Conservation (phyloP, 2,329 filamentous ascomycete genomes). For the Amphichorda felina region DNA sequence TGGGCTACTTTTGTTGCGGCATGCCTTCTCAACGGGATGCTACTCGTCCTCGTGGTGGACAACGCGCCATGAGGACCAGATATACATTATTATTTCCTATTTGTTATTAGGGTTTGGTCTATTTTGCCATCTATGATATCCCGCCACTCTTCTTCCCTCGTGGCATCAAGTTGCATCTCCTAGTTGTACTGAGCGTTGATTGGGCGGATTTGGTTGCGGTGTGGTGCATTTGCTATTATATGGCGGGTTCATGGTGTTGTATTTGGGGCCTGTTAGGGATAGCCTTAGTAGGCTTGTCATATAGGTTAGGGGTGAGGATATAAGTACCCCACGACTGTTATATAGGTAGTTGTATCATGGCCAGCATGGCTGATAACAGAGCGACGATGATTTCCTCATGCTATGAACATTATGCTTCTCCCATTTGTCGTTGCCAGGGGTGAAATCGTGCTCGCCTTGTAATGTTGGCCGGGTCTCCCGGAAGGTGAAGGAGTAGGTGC, state of each 20-base stretch:
- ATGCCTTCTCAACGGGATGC: slow-evolving; percentile 30
- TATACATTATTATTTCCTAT: neutral
- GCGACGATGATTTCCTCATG: neutral
- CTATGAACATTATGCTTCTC: neutral
- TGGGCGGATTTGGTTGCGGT: too few relatives aligned
- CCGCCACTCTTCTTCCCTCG: neutral
- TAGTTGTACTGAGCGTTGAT: too few relatives aligned
- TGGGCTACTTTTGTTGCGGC: slow-evolving; percentile 22
- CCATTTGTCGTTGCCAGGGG: too few relatives aligned
- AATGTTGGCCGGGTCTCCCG: too few relatives aligned
- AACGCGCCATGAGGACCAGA: slow-evolving; percentile 17
- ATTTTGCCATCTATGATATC: slow-evolving; percentile 1
- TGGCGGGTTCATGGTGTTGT: neutral
- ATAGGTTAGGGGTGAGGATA: too few relatives aligned
- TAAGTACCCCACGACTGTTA: too few relatives aligned
- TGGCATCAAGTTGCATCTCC: neutral
- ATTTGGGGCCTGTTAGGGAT: neutral
- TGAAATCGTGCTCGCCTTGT: too few relatives aligned
- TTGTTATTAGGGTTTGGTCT: neutral
- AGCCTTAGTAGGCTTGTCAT: too few relatives aligned
- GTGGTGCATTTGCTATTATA: neutral
- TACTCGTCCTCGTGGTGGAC: slow-evolving; percentile 27
- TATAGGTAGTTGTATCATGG: too few relatives aligned
- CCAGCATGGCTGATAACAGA: too few relatives aligned
- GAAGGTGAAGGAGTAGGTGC: too few relatives aligned